Conservation (phyloP, 75 land plant species). For the Cupressus sempervirens region DNA sequence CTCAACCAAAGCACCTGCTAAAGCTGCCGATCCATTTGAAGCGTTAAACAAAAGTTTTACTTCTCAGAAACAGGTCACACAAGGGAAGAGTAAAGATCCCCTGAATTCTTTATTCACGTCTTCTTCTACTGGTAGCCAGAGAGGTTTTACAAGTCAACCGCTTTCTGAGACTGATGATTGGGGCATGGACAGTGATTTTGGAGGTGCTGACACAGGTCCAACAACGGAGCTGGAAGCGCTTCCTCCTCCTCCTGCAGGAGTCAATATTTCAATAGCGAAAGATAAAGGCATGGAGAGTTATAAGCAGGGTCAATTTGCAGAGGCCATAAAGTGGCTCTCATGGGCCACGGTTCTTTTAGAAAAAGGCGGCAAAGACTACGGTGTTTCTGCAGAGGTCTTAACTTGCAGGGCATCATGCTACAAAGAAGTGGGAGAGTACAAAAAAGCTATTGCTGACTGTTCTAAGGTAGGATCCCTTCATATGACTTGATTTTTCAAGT, state of each 20-base stretch:
- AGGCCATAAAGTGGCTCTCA: constrained; percentile 97
- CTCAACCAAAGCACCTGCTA: neutral
- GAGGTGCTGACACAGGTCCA: constrained; percentile 34
- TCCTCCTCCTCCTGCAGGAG: constrained; percentile 89
- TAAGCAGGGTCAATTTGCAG: constrained; percentile 92
- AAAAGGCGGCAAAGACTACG: constrained; percentile 38
- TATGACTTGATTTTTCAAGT: neutral
- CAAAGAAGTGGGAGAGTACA: constrained; percentile 96
- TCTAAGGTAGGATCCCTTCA: constrained; percentile 50
- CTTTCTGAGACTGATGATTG: constrained; percentile 58
- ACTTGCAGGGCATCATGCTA: constrained; percentile 79
- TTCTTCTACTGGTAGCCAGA: constrained; percentile 20
- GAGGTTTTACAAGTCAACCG: constrained; percentile 16
- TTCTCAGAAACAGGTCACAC: constrained; percentile 20
- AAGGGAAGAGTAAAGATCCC: constrained; percentile 33
- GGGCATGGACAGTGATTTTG: constrained; percentile 59
- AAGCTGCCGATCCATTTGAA: constrained; percentile 25
- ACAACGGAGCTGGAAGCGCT: constrained; percentile 92
- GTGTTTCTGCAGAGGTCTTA: constrained; percentile 47
- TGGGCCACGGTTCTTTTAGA: constrained; percentile 80
- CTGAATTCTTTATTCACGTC: constrained; percentile 52
- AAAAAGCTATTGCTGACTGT: constrained; percentile 95
- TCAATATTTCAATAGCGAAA: constrained; percentile 57
- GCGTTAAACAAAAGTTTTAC: constrained; percentile 7
- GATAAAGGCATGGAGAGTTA: constrained; percentile 75